Evolutionary conservation across 345 rosid species (phyloP), one percentile per base, ranked within the genome.

Genomic region (Aquilaria sinensis): DNA sequence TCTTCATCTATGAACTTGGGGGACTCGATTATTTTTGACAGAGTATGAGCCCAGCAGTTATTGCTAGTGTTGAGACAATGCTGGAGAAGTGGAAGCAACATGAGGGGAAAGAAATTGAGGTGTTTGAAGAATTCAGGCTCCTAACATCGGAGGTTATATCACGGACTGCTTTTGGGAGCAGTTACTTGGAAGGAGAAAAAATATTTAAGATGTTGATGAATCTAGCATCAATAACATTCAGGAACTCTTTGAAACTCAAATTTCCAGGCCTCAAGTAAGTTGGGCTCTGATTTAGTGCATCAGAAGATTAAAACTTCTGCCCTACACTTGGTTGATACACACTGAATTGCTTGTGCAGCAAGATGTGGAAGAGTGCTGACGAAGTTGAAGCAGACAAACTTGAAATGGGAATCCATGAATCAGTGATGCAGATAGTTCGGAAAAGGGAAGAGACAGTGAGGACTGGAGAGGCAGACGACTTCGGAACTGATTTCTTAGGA

Each of bases 121-220:
- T 72, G 9, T 58, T 32, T 43, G 43, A 54, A 29, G 81, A 84
- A 60, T 53, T 79, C 51, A 84, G 56, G 47, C 4, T 77, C 8
- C 60, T 84, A 15, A 79, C 81, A 9, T 74, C 83, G n/a, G 81
- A 80, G 61, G 55, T 75, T 37, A 79, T 81, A 56, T 77, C 84
- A 3, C 73, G 80, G 60, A 73, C 82, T 14, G 79, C 81, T 8
- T 83, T 84, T 55, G 82, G 84, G 48, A 77, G 84, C 60, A 79
- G 74, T 60, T 77, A 79, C 23, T n/a, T 62, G 54, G 80, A 81
- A 62, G 81, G 81, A 31, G 34, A 82, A 47, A 56, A 52, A 3
- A 81, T 69, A 31, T 81, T 84, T 9, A 64, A 68, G 4, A 71
- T 75, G 86, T 29, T 84, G 33, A 63, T 12, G 47, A 62, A 31